Evolutionary conservation across 225 moss, liverwort and hornwort species (phyloP).

Genomic region (Sphagnum contortum): DNA sequence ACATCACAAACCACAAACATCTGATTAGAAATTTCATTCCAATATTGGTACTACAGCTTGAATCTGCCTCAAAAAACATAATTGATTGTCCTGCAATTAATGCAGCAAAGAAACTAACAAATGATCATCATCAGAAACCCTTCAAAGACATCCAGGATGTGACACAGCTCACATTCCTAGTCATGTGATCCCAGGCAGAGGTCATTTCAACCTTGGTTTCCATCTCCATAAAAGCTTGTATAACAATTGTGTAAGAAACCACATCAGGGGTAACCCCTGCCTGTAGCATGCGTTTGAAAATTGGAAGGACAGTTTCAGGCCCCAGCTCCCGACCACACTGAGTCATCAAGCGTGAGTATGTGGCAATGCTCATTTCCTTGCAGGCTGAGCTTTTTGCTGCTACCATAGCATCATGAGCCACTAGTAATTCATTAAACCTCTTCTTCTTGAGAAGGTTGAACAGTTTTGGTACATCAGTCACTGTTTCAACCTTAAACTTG

Average conservation of each 20-base stretch:
- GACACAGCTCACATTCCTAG: no score
- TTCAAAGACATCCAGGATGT: no score
- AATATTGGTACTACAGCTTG: no score
- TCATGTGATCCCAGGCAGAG: no score
- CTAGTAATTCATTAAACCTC: slow-evolving; percentile 43
- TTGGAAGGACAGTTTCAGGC: slow-evolving; percentile 40
- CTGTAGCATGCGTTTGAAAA: slow-evolving; percentile 47
- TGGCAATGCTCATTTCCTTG: slow-evolving; percentile 31
- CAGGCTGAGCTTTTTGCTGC: slow-evolving; percentile 16
- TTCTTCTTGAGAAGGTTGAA: slow-evolving; percentile 38
- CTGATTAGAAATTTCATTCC: neutral
- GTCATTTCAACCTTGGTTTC: slow-evolving; percentile 19
- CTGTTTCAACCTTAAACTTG: no score
- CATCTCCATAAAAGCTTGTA: slow-evolving; percentile 41
- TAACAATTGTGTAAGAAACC: slow-evolving; percentile 46
- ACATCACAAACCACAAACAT: neutral
- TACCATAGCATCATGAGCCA: slow-evolving; percentile 31
- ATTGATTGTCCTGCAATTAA: no score
- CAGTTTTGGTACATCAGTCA: slow-evolving; percentile 17
- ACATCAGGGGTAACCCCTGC: slow-evolving; percentile 39
- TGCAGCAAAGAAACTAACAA: neutral
- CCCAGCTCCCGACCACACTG: slow-evolving; percentile 41
- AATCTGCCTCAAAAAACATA: no score
- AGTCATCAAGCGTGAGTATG: slow-evolving; percentile 55
- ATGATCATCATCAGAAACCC: slow-evolving; percentile 6